A percentile compares a stretch with the other conserved stretches of the same genome.
Conservation (phyloP, 257 asterid genomes). For the Penstemon eatonii region DNA sequence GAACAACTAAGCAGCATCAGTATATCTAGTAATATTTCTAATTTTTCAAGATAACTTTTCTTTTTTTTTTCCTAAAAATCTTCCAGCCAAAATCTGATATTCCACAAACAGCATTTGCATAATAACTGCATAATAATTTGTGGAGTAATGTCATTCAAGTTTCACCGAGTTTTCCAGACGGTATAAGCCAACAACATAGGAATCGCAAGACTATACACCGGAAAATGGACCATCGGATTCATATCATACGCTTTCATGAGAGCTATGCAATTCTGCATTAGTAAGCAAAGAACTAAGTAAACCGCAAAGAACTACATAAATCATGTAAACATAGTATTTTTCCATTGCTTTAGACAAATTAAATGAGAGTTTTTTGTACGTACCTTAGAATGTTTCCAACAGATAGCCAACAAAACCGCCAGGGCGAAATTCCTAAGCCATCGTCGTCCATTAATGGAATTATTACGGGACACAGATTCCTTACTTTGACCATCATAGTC, state of each 20-base stretch:
- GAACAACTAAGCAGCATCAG: background rate
- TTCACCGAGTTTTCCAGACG: conserved; percentile 57
- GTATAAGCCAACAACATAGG: conserved; percentile 71
- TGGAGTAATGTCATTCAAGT: conserved; percentile 16
- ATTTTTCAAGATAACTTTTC: background rate
- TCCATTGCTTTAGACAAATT: background rate
- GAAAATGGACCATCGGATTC: conserved; percentile 78
- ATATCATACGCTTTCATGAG: conserved; percentile 79
- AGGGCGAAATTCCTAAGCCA: conserved; percentile 66
- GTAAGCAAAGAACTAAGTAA: conserved; percentile 20
- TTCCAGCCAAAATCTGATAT: background rate
- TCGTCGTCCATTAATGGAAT: conserved; percentile 31
- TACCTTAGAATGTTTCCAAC: conserved; percentile 74
- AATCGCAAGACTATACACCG: conserved; percentile 59
- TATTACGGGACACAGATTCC: conserved; percentile 24
- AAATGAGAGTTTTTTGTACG: conserved; percentile 3
- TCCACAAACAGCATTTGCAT: conserved; percentile 9
- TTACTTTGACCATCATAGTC: conserved; percentile 40
- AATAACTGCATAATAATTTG: background rate
- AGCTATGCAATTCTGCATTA: conserved; percentile 70
- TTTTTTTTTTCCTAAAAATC: background rate
- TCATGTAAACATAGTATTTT: background rate
- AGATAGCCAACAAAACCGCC: conserved; percentile 48
- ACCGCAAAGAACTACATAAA: background rate
- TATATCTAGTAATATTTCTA: background rate